Conservation (phyloP, 208 protist genomes). For the Acanthamoeba lenticulata region DNA sequence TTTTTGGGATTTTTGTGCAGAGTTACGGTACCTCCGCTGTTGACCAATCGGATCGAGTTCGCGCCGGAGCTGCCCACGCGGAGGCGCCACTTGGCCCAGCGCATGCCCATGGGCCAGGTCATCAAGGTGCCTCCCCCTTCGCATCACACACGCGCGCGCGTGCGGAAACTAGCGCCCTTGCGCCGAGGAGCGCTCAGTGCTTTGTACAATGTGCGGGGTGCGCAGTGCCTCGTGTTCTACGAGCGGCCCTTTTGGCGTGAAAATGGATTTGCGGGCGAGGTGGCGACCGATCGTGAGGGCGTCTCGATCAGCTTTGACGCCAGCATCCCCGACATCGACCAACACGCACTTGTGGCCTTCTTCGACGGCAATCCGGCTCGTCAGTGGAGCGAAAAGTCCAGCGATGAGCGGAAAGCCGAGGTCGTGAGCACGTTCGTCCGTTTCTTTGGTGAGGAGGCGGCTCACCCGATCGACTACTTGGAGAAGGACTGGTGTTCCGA, state of each 20-base stretch:
- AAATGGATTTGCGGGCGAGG: conserved; percentile 55
- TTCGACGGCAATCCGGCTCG: conserved; percentile 47
- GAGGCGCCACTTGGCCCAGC: background rate
- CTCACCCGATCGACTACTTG: background rate
- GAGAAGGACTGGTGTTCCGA: conserved; percentile 19
- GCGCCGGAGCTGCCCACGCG: conserved; percentile 21
- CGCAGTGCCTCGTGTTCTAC: conserved; percentile 64
- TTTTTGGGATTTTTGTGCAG: background rate
- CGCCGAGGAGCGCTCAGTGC: background rate
- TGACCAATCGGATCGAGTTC: conserved; percentile 23
- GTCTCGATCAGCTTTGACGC: conserved; percentile 49
- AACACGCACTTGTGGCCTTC: conserved; percentile 62
- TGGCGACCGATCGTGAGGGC: background rate
- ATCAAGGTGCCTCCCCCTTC: conserved; percentile 58
- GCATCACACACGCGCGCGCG: too few species aligned
- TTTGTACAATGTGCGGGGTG: too few species aligned
- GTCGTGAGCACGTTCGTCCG: background rate
- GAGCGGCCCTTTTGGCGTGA: conserved; percentile 63
- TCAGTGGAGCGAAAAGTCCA: conserved; percentile 7
- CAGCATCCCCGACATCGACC: conserved; percentile 18
- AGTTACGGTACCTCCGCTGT: conserved; percentile 26
- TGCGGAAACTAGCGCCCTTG: background rate
- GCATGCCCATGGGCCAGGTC: conserved; percentile 67
- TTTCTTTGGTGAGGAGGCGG: background rate
- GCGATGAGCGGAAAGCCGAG: background rate